These are phyloP conservation scores for Circinella umbellata DNA, from an alignment of 371 early-diverging fungal species.

Conservation along the genomic window DNA sequence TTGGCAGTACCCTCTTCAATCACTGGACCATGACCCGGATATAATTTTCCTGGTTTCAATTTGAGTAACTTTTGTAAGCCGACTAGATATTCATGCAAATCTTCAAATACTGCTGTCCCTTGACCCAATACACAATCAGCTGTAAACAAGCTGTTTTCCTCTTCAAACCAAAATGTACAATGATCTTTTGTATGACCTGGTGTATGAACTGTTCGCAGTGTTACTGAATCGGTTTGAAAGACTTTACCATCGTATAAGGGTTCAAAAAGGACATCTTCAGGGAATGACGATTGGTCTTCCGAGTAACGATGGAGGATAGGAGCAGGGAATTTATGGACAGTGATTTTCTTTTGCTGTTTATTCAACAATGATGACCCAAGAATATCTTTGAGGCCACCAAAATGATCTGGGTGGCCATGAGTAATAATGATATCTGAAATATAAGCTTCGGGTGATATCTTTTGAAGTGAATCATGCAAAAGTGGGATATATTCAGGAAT, in stretches of 20 bases:
- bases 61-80: slow-evolving; percentile 59
- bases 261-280: slow-evolving; percentile 26
- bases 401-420: slow-evolving; percentile 86
- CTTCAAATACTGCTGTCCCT: slow-evolving; percentile 82
- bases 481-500: slow-evolving; percentile 65
- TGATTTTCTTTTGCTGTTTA: slow-evolving; percentile 22
- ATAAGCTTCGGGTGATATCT: slow-evolving; percentile 43
- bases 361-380: slow-evolving; percentile 38
- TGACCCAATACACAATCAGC: slow-evolving; percentile 90
- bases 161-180: slow-evolving; percentile 70
- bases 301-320: slow-evolving; percentile 13
- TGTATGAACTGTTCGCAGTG: slow-evolving; percentile 70
- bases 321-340: slow-evolving; percentile 34
- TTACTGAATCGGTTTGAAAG: slow-evolving; percentile 64
- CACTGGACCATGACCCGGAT: slow-evolving; percentile 85
- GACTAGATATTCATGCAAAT: slow-evolving; percentile 69
- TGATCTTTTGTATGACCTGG: slow-evolving; percentile 91
- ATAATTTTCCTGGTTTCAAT: slow-evolving; percentile 41
- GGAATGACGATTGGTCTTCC: slow-evolving; percentile 27
- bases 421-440: slow-evolving; percentile 83
- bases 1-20: slow-evolving; percentile 63
- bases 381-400: slow-evolving; percentile 68
- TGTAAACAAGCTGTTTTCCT: slow-evolving; percentile 76
- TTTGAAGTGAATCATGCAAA: slow-evolving; percentile 54
- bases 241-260: slow-evolving; percentile 56